phyloP scores from a whole-genome alignment of 1,139 yeast genomes.

The Kurtzmaniella quercitrusa region DNA sequence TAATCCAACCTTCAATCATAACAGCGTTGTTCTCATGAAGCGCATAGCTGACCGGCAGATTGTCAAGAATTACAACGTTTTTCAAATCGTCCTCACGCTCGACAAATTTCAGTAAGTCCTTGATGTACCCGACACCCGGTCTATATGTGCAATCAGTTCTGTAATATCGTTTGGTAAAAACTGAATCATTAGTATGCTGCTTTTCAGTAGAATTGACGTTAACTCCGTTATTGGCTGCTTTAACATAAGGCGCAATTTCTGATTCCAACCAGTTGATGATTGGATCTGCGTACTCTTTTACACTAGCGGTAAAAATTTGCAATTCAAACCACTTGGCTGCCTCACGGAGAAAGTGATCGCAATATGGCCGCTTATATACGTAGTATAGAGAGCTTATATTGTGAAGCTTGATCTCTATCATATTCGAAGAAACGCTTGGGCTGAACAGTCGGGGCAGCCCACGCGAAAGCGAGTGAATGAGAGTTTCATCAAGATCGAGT shows the following conservation, averaged over 20 bases:
- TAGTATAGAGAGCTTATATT: conserved; percentile 74
- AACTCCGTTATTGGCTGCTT: not conserved
- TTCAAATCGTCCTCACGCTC: conserved; percentile 54
- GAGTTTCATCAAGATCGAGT: conserved; percentile 87
- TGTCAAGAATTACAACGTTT: conserved; percentile 78
- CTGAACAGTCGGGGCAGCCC: conserved; percentile 43
- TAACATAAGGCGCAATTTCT: conserved; percentile 20
- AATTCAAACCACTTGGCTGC: conserved; percentile 86
- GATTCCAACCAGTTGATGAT: conserved; percentile 79
- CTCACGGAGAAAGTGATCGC: conserved; percentile 75
- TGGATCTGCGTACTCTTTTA: conserved; percentile 94
- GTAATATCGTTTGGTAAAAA: conserved; percentile 64
- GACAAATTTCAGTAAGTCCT: conserved; percentile 61
- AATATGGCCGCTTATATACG: conserved; percentile 88
- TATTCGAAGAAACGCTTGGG: conserved; percentile 53
- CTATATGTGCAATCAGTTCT: conserved; percentile 76
- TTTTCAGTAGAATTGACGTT: conserved; percentile 4
- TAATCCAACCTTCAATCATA: conserved; percentile 95
- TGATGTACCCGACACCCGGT: conserved; percentile 81
- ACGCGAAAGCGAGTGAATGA: conserved; percentile 84
- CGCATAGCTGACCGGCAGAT: conserved; percentile 87
- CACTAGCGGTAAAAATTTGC: conserved; percentile 90
- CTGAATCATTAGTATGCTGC: conserved; percentile 4
- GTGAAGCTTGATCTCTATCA: conserved; percentile 80
- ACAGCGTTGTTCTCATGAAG: conserved; percentile 84